Evolutionary conservation across 305 asterid species (phyloP), one percentile per base, ranked within the genome.

Genomic region (Solanum aculeatissimum): DNA sequence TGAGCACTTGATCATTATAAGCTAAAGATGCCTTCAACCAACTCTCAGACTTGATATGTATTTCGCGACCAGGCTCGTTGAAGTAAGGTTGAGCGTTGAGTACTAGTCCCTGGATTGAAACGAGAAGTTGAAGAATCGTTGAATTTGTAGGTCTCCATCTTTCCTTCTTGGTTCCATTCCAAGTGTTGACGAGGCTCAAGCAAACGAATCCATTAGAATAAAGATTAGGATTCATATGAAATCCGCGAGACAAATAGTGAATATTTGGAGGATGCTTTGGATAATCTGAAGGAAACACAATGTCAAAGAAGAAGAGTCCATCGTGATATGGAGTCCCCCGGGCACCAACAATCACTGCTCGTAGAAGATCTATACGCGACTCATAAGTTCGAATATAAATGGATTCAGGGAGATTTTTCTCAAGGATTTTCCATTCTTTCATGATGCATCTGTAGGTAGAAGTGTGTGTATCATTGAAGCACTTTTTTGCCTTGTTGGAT

Each of bases 301-400:
- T 90, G 88, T 91, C 96, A 55, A 92, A 92, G 84, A 92, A 89
- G 92, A 92, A 91, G 32, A 92, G 89, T 9, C 95, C 94, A 14
- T 91, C 86, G 23, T 90, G 91, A 87, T 92, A 92, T 0, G 94
- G 94, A 1, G 96, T 91, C 0, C 87, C 91, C 0, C 86, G 65
- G 0, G 91, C 27, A 4, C 96, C 96, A 2, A 91, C 23, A 21
- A 92, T 87, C n/a, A 84, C 93, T 2, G 96, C 93, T 1, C 95
- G 92, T 3, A 93, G 91, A 15, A 93, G 83, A 80, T 91, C 91
- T 4, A 91, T 88, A 23, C 93, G 84, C 2, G 83, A 62, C 62
- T 91, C 93, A 45, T 90, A 91, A 7, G 82, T 92, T 4, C 85
- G 90, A 79, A 89, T 94, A 21, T 82, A 90, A 74, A 93, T 87